Percentiles rank a stretch among this genome's conserved stretches.
phyloP scores from a whole-genome alignment of 2,329 filamentous ascomycete species.

The Talaromyces piceae region DNA sequence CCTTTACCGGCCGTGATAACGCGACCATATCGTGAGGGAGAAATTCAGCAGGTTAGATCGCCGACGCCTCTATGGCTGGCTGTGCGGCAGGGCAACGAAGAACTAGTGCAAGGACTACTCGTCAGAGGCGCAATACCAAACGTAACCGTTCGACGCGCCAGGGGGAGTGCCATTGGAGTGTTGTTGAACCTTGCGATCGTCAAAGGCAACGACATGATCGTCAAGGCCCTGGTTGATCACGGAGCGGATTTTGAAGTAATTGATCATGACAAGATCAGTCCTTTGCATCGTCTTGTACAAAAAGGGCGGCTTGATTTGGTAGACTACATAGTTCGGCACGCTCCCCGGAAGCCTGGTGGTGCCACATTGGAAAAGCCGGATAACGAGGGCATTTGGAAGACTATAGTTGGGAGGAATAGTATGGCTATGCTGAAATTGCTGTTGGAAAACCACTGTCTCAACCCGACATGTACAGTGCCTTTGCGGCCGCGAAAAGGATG shows the following conservation, averaged over 20 bases:
- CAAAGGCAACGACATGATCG: neutral
- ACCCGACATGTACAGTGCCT: neutral
- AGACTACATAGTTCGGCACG: neutral
- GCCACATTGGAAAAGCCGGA: no score
- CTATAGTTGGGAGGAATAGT: neutral
- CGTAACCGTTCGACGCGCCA: neutral
- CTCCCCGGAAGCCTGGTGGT: no score
- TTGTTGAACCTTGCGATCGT: neutral
- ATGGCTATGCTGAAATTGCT: neutral
- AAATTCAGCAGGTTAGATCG: neutral
- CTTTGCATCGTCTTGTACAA: neutral
- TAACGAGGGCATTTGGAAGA: neutral
- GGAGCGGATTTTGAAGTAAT: neutral
- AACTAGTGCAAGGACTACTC: neutral
- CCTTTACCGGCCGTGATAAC: neutral
- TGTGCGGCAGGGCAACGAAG: neutral
- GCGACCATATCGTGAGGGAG: neutral
- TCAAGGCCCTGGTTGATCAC: neutral
- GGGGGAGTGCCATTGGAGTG: neutral
- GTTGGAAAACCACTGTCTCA: neutral
- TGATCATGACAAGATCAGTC: neutral
- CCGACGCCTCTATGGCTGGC: neutral
- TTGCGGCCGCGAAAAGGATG: neutral
- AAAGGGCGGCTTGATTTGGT: neutral
- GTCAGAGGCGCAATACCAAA: neutral